Base-by-base conservation (phyloP, 225 moss, liverwort and hornwort species). In the Ulota crispa region DNA sequence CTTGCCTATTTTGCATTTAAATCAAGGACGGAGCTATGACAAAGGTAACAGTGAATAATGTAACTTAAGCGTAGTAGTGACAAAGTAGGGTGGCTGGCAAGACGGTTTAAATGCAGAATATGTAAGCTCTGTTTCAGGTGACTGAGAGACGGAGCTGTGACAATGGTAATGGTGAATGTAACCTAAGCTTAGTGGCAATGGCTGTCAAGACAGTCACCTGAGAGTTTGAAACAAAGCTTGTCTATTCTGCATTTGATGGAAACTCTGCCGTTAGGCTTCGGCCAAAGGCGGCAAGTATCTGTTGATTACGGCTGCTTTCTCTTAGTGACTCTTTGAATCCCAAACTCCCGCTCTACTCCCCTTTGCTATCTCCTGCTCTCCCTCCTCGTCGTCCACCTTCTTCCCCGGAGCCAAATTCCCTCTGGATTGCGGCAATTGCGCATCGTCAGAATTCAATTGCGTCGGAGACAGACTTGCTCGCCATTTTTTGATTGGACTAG, bases 271-370 rank as follows among this genome's bases (percentile, higher is more conserved):
- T 64, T 76, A 31, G 21, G 50, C 64, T 64, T 31, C 45, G 14
- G 13, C 13, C 6, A 5, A 45, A 45, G 9, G 76, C n/a, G 9
- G 4, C 3, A 77, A 65, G 0, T 36, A 4, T 26, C 3, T 52
- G 26, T 77, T 66, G 2, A 53, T 77, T 65, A 24, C n/a, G 0
- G 65, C 50, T 53, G 65, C 0, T 7, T 65, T 52, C 0, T 65
- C 24, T 77, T 53, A 79, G 72, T 85, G 83, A 70, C 83, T 82
- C 36, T 94, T 81, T 70, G 73, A 56, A 81, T 80, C 82, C 30
- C 93, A 87, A 78, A 91, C 69, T 77, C 86, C 79, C 6, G 52
- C 31, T 84, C 56, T 80, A 21, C 80, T 89, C 72, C 85, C 80
- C 64, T 86, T 84, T 10, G 76, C 87, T 73, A 92, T 96, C 79